Base-by-base conservation (phyloP, 257 asterid genomes). In the Thymus mandschuricus region DNA sequence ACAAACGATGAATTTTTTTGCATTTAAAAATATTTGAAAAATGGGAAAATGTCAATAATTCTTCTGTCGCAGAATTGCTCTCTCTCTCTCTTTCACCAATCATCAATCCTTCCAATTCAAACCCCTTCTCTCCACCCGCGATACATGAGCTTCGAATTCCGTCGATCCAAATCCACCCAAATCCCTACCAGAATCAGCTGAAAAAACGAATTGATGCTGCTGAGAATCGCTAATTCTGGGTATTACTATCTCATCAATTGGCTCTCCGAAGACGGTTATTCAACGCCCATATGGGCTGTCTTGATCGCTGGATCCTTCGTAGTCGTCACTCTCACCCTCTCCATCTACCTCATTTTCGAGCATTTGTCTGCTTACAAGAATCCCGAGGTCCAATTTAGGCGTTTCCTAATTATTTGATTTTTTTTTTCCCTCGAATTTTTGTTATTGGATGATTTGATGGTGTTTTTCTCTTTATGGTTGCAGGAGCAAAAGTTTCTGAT, bases 401-500 rank as follows among this genome's bases (percentile, higher is more conserved):
- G 1, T 28, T 12, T 68, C 38, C 13, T 28, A 3, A 3, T 45
- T 8, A 44, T 41, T 8, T 29, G 43, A 51, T 30, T 28, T 27
- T 44, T 44, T 44, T 9, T 44, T 9, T 21, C 2, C 21, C 8
- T 52, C 3, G 21, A 21, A 21, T 35, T 2, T 2, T 30, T 70
- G 43, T 45, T 6, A 11, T 31, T 21, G 21, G 62, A 10, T 58
- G 52, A 38, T 63, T 46, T 60, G 56, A 38, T 60, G 66, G 48
- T 21, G 21, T 82, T 65, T 28, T 66, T 68, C 80, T 60, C 9
- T 66, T 71, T 49, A 38, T 60, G 66, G 54, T 80, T 33, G 49
- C 85, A 91, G 98, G 98, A 93, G 83, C 98, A 93, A 75, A 93
- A 91, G 82, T 93, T 93, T 80, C 75, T 93, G 83, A 93, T 93